Base-by-base conservation (phyloP, 176 grass and related monocot genomes). In the Triticum timopheevii region DNA sequence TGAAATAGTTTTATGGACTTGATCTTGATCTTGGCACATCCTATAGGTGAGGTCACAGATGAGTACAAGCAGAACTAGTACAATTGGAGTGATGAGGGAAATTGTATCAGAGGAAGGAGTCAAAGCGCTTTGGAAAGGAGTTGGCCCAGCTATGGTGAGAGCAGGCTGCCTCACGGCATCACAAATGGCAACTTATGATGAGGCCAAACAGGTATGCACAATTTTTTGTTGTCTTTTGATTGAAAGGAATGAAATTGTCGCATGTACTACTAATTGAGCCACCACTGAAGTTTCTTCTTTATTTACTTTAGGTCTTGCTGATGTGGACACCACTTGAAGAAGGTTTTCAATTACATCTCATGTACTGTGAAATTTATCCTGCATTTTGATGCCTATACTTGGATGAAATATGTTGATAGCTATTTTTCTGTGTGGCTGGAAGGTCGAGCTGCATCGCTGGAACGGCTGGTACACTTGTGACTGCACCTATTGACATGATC, bases 361-460 rank as follows among this genome's bases (percentile, higher is more conserved):
- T 94, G 96, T 98, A 96, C 91, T 87, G 79, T 81, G 75, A 92
- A 89, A 69, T 90, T 31, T 77, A 39, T 56, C 16, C 79, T 81
- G 61, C 66, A 82, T 33, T 76, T 82, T 85, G 40, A 79, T 75
- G 38, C 36, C 16, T 83, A 42, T 87, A 77, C 61, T 86, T 86
- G 20, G 1, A 68, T 80, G 84, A 80, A 52, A 83, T 77, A 71
- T 86, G 62, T 86, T 80, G n/a, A 82, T n/a, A 65, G 24, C 69
- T 85, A 78, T 85, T 73, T 76, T 44, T 81, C 23, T 91, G 52
- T 87, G 69, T 49, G 54, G 79, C 69, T 90, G 45, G 88, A 92
- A 96, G 97, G 87, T 96, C 94, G 63, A 98, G 97, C 81, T 96
- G 90, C 86, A 91, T 94, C 82, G 92, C 97, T 85, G 97, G 97